phyloP scores from a whole-genome alignment of 306 rosid genomes.

The Fragaria iinumae region DNA sequence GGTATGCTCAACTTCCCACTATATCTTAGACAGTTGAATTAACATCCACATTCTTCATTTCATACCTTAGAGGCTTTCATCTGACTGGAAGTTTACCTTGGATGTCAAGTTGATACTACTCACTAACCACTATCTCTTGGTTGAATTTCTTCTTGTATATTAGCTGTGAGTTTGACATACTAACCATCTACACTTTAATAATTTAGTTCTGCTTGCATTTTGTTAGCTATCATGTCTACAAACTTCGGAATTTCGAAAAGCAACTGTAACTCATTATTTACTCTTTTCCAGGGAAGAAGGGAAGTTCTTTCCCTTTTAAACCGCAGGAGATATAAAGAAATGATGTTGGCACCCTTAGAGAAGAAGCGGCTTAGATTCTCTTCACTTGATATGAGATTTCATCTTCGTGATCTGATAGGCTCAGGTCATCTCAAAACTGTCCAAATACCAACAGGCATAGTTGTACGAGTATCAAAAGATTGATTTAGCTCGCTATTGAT shows the following conservation, averaged over 20 bases:
- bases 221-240: background rate
- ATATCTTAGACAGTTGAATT: background rate
- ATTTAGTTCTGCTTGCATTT: background rate
- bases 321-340: slow-evolving; percentile 72
- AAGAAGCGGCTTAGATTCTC: slow-evolving; percentile 78
- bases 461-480: slow-evolving; percentile 70
- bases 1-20: slow-evolving; percentile 43
- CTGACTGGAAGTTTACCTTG: slow-evolving; percentile 3
- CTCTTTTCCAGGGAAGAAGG: slow-evolving; percentile 76
- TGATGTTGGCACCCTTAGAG: slow-evolving; percentile 73
- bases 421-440: slow-evolving; percentile 67
- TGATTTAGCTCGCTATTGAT: slow-evolving; percentile 27
- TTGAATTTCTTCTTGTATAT: background rate
- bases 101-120: background rate
- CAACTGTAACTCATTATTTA: slow-evolving; percentile 1
- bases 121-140: background rate
- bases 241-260: background rate
- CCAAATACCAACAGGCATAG: slow-evolving; percentile 68
- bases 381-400: slow-evolving; percentile 77
- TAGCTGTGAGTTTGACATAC: background rate
- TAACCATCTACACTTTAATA: background rate
- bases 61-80: background rate
- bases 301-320: slow-evolving; percentile 76
- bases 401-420: slow-evolving; percentile 88
- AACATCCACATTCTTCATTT: background rate